phyloP scores from a whole-genome alignment of 2,329 filamentous ascomycete species.

The Trichocomaceae sp. region DNA sequence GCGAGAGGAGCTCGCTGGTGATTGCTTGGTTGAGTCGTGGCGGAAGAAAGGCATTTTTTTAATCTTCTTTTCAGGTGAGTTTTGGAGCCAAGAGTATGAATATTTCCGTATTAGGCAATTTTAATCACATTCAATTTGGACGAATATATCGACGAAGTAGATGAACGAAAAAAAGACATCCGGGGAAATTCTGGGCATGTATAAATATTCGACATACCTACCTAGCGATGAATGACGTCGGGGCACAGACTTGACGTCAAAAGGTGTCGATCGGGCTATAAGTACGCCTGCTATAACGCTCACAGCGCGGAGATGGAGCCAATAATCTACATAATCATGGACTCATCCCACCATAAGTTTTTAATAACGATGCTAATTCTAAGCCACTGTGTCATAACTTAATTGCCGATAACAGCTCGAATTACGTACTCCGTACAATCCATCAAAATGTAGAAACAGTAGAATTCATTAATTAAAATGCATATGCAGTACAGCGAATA shows the following conservation, averaged over 20 bases:
- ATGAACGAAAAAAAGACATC: neutral
- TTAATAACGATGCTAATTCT: no score
- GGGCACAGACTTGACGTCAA: neutral
- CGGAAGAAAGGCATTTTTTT: slow-evolving; percentile 11
- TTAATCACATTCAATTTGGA: neutral
- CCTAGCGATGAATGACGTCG: neutral
- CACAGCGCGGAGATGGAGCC: neutral
- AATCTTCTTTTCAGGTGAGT: no score
- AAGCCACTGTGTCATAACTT: no score
- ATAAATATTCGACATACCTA: neutral
- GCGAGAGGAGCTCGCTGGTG: neutral
- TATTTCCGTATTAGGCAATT: slow-evolving; percentile 6
- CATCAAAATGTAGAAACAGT: neutral
- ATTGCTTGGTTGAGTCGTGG: neutral
- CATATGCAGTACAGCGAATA: neutral
- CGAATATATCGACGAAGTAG: no score
- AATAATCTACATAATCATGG: neutral
- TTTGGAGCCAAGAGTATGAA: neutral
- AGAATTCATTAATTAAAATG: neutral
- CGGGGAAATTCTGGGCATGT: neutral
- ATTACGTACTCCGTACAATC: no score
- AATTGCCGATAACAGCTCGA: no score
- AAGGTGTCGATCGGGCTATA: neutral
- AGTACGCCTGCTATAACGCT: neutral
- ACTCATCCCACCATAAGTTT: no score